Percentiles rank a stretch among this genome's conserved stretches.
phyloP scores from a whole-genome alignment of 176 grass and related monocot genomes.

The Elymus sibiricus region DNA sequence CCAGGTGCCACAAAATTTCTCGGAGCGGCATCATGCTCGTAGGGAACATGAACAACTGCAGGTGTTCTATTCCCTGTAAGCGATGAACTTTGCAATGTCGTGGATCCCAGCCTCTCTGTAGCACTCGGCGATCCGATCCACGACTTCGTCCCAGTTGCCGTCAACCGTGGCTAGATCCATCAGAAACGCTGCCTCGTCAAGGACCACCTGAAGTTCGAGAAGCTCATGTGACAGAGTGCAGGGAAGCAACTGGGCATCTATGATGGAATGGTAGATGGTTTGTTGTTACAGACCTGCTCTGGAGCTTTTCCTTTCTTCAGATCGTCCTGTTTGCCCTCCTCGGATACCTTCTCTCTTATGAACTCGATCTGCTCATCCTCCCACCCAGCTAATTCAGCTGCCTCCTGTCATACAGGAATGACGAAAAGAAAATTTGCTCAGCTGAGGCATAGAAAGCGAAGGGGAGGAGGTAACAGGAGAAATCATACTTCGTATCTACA shows the following conservation, averaged over 20 bases:
- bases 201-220: conserved; percentile 49
- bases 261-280: neutral
- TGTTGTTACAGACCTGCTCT: conserved; percentile 50
- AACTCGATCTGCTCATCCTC: conserved; percentile 98
- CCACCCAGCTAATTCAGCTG: conserved; percentile 89
- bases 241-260: neutral
- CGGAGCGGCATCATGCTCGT: neutral
- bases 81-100: conserved; percentile 80
- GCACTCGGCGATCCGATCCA: conserved; percentile 70
- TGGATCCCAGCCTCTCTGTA: conserved; percentile 73
- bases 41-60: neutral
- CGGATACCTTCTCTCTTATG: conserved; percentile 80
- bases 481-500: conserved; percentile 77
- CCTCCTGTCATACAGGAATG: conserved; percentile 50
- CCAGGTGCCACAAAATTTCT: neutral
- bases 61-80: conserved; percentile 48
- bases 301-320: conserved; percentile 95
- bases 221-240: neutral
- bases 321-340: conserved; percentile 80
- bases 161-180: conserved; percentile 89
- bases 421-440: neutral
- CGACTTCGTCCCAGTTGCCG: conserved; percentile 72
- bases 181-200: conserved; percentile 91
- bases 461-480: neutral
- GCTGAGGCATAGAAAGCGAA: neutral